phyloP scores from a whole-genome alignment of 2,329 filamentous ascomycete genomes.

The Ascochyta lentis region DNA sequence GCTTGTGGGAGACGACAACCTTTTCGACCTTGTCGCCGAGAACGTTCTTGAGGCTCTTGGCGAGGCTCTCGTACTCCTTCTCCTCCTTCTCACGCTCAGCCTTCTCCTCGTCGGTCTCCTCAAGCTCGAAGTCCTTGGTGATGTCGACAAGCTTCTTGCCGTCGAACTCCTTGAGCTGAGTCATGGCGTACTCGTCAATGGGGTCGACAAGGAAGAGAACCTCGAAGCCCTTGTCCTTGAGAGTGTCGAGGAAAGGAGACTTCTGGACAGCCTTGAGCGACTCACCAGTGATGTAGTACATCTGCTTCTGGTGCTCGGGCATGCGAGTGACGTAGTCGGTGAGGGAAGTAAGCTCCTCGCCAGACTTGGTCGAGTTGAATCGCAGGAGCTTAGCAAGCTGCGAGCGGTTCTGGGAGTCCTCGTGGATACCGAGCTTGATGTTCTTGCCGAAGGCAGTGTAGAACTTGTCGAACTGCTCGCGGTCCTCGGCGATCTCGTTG shows the following conservation, averaged over 20 bases:
- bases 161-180: constrained; percentile 99
- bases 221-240: constrained; percentile 99
- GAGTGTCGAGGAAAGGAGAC: constrained; percentile 97
- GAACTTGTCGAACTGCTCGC: constrained; percentile 99
- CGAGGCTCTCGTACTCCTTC: constrained; percentile 95
- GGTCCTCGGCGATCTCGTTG: constrained; percentile 98
- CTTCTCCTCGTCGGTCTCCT: constrained; percentile 99
- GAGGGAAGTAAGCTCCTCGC: constrained; percentile 93
- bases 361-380: constrained; percentile 99
- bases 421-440: constrained; percentile 99
- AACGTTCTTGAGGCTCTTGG: constrained; percentile 98
- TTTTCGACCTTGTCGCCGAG: constrained; percentile 99
- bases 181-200: constrained; percentile 99
- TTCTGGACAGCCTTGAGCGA: constrained; percentile 97
- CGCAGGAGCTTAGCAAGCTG: constrained; percentile 96
- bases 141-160: constrained; percentile 99
- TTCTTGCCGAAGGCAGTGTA: constrained; percentile 99
- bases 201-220: constrained; percentile 99
- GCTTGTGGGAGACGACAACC: constrained; percentile 98
- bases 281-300: constrained; percentile 99
- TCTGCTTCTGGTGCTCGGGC: constrained; percentile 99
- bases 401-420: constrained; percentile 96
- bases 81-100: constrained; percentile 90
- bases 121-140: constrained; percentile 99
- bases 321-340: constrained; percentile 98